Conservation (phyloP, 441 rosid species). For the Pelargonium cotyledonis region DNA sequence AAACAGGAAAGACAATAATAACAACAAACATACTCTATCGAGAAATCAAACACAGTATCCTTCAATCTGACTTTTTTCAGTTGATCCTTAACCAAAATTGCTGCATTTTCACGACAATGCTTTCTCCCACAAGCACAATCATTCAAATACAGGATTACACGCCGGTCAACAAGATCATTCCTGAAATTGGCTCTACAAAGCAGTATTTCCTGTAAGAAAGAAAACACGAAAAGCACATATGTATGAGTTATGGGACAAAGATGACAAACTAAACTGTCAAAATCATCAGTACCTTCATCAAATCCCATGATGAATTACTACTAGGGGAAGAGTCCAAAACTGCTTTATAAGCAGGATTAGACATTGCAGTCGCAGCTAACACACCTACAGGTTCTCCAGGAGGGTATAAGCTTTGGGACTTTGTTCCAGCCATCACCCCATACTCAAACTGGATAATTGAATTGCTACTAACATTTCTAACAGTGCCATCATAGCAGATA, state of each 20-base stretch:
- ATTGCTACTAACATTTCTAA: constrained; percentile 77
- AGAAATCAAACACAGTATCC: constrained; percentile 54
- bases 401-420: constrained; percentile 47
- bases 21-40: constrained; percentile 59
- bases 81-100: constrained; percentile 57
- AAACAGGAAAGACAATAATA: constrained; percentile 1
- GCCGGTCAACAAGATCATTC: constrained; percentile 63
- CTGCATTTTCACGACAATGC: constrained; percentile 76
- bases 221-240: constrained; percentile 4
- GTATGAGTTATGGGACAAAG: constrained; percentile 3
- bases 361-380: constrained; percentile 96
- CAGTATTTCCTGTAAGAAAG: constrained; percentile 66
- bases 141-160: constrained; percentile 61
- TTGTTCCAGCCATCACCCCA: constrained; percentile 43
- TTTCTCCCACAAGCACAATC: constrained; percentile 67
- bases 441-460: constrained; percentile 80
- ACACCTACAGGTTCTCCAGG: constrained; percentile 99
- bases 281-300: constrained; percentile 68
- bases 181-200: constrained; percentile 75
- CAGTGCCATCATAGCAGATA: constrained; percentile 85
- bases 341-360: constrained; percentile 96
- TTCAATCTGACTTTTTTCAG: constrained; percentile 74
- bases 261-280: constrained; percentile 11
- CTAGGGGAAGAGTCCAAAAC: constrained; percentile 91
- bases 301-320: constrained; percentile 91